These are phyloP conservation scores for Xylaria sp. DNA, from an alignment of 2,329 filamentous ascomycete species.

Conservation along the genomic window DNA sequence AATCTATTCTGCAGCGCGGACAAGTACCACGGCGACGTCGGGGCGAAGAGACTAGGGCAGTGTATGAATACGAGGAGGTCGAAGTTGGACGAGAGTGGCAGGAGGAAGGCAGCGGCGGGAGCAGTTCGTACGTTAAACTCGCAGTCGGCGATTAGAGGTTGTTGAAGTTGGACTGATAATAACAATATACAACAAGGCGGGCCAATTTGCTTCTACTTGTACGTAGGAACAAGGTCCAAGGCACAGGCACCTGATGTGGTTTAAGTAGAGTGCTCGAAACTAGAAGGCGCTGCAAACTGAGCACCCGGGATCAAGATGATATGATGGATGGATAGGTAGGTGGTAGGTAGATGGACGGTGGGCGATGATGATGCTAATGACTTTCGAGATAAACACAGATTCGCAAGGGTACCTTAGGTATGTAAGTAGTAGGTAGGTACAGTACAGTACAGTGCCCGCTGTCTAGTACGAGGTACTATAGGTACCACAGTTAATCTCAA, in stretches of 20 bases:
- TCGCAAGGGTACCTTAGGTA: constrained; percentile 20
- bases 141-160: background rate
- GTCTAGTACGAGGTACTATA: too few relatives aligned
- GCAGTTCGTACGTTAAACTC: constrained; percentile 5
- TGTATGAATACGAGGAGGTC: constrained; percentile 8
- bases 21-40: constrained; percentile 18
- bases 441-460: too few relatives aligned
- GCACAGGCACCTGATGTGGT: constrained; percentile 9
- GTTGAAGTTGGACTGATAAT: constrained; percentile 18
- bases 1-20: background rate
- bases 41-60: constrained; percentile 4
- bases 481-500: background rate
- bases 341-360: background rate
- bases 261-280: constrained; percentile 2
- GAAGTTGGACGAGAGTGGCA: constrained; percentile 16
- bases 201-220: constrained; percentile 17
- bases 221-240: constrained; percentile 18
- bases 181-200: constrained; percentile 20
- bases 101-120: constrained; percentile 27
- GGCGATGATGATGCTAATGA: constrained; percentile 25
- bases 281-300: constrained; percentile 13
- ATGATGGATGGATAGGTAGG: constrained; percentile 15
- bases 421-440: constrained; percentile 5
- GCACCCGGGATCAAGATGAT: constrained; percentile 25
- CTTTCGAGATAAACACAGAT: constrained; percentile 26